Conservation (phyloP, 306 rosid species). For the Dicorynia guianensis region DNA sequence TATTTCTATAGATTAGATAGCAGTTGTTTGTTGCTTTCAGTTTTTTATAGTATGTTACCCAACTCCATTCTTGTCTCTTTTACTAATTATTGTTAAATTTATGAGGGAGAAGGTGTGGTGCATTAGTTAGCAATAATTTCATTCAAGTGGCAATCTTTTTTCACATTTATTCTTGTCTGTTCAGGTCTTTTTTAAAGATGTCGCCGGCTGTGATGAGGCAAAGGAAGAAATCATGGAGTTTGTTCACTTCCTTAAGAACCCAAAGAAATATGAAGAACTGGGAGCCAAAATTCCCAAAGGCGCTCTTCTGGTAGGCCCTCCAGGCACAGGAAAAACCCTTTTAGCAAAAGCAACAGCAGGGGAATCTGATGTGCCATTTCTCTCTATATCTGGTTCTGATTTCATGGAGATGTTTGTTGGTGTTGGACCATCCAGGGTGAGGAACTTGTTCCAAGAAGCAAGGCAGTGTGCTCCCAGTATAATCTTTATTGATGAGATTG, state of each 20-base stretch:
- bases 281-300: conserved; percentile 99
- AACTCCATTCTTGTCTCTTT: background rate
- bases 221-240: conserved; percentile 97
- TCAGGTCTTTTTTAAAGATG: conserved; percentile 88
- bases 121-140: conserved; percentile 3
- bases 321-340: conserved; percentile 98
- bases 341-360: conserved; percentile 99
- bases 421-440: conserved; percentile 96
- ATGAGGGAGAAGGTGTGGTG: background rate
- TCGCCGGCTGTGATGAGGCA: conserved; percentile 99
- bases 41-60: conserved; percentile 23
- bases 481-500: conserved; percentile 93
- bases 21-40: background rate
- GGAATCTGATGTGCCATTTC: conserved; percentile 95
- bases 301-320: conserved; percentile 95
- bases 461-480: conserved; percentile 97
- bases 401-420: conserved; percentile 99
- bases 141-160: conserved; percentile 8
- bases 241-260: conserved; percentile 94
- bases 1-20: background rate
- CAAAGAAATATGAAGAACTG: conserved; percentile 89
- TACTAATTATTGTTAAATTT: conserved; percentile 15
- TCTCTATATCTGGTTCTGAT: conserved; percentile 94
- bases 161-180: conserved; percentile 27
- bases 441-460: conserved; percentile 96